Evolutionary conservation across 2,329 filamentous ascomycete species (phyloP), one percentile per base, ranked within the genome.

Genomic region (Ilyonectria robusta): DNA sequence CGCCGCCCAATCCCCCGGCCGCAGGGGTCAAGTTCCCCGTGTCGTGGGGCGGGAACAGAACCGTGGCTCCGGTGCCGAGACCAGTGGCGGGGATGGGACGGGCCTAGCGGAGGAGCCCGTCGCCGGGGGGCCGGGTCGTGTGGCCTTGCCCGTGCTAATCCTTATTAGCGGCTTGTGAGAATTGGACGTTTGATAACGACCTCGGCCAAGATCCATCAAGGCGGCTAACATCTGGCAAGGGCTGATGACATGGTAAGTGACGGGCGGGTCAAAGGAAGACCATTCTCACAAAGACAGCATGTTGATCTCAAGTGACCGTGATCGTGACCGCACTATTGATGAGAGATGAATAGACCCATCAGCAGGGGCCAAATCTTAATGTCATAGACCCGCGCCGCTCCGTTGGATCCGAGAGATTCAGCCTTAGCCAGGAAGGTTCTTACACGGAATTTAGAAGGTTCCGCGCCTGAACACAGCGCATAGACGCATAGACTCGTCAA

Each of bases 11-110:
- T 48, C 31, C 47, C 54, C 51, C 55, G 70, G 72, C 15, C 62
- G 70, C 72, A 73, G 65, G 72, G 72, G 37, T 64, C 37, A 26
- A 33, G 62, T 67, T 73, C 70, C 72, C 72, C 70, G 72, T 71
- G 59, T 51, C 56, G 70, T 64, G 72, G 70, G 70, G 72, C 72
- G 70, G 72, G 60, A 69, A 72, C 69, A 71, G 72, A 74, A 75
- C 72, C 72, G 70, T 73, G 72, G 72, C 72, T 75, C 70, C 62
- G 72, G 72, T 75, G 72, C 72, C 72, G 70, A 75, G 59, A 62
- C 62, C 68, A 68, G 64, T 69, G 54, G 63, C 67, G 69, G 69
- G 64, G 67, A 62, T 66, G 67, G 64, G 66, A 66, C 63, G 68
- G 68, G 63, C 56, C 56, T 61, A 65, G 60, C 63, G 48, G 65